Evolutionary conservation across 2,329 filamentous ascomycete species (phyloP), one percentile per base, ranked within the genome.

Genomic region (Cladophialophora immunda): DNA sequence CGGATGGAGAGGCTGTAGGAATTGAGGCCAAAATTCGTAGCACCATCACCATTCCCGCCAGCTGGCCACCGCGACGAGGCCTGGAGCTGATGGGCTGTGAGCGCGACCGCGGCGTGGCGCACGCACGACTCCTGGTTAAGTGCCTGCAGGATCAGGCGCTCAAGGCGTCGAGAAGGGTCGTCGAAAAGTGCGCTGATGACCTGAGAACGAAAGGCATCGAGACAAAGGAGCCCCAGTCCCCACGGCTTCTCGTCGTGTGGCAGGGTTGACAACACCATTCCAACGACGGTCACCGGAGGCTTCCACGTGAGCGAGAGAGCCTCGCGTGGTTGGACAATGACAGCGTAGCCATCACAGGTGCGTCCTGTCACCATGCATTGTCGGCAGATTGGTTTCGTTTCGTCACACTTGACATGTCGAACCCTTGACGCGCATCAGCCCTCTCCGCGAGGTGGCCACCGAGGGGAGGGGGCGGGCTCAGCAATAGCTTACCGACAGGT

Each of bases 311-410:
- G 45, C 45, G 45, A 50, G 45, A n/a, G 45, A 50, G 45, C 45
- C 45, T 50, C 4, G 45, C 45, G 25, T 27, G 55, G 22, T 58
- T 41, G 55, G 13, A 36, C 30, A 6, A 13, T 27, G 55, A 58
- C 55, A 22, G n/a, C n/a, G n/a, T 79, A 80, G n/a, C 78, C 77
- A 60, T 79, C 78, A 62, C 78, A 80, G 30, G 73, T 72, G 5
- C 78, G 74, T 15, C 76, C 76, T 1, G 78, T 78, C 7, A 68
- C 74, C 13, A 67, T 68, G 65, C 78, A 80, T 30, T 76, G 76
- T 25, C 71, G 65, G 64, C 78, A 80, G 34, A 68, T 70, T 3
- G 75, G 76, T 15, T 73, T 73, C 1, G 66, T 65, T 68, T 80
- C 77, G 58, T 80, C 59, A 53, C 64, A 66, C 32, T 66, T 66